Evolutionary conservation across 805 yeast species (phyloP).

Genomic region (Zygoascus tannicola): DNA sequence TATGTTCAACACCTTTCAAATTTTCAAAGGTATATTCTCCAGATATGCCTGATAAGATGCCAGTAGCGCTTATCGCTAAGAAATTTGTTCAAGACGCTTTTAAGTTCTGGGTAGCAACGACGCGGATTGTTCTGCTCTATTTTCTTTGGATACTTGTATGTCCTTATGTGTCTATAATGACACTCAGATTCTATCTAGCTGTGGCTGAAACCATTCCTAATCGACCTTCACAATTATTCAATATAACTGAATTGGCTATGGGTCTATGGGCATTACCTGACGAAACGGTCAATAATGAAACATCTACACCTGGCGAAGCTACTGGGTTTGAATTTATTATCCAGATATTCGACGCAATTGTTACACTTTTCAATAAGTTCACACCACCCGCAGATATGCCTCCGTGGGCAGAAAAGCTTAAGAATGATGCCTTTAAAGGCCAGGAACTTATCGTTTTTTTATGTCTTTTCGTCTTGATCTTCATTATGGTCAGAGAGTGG

Average conservation of each 20-base stretch:
- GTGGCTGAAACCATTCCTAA: conserved; percentile 17
- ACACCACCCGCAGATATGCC: not conserved
- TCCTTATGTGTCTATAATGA: not conserved
- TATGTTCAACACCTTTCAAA: conserved; percentile 68
- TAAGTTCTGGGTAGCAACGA: conserved; percentile 12
- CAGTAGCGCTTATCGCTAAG: conserved; percentile 39
- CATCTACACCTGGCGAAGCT: not conserved
- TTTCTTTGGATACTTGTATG: conserved; percentile 17
- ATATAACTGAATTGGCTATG: not conserved
- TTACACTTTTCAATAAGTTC: not conserved
- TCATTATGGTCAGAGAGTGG: conserved; percentile 34
- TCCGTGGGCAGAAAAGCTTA: conserved; percentile 2
- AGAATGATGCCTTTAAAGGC: conserved; percentile 22
- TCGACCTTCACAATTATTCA: conserved; percentile 1
- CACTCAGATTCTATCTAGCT: conserved; percentile 13
- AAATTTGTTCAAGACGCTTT: conserved; percentile 27
- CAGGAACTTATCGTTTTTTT: conserved; percentile 20
- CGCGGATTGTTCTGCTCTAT: conserved; percentile 14
- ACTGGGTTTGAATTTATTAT: not conserved
- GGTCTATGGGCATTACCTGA: not conserved
- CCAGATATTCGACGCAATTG: not conserved
- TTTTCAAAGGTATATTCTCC: conserved; percentile 58
- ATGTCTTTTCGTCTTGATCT: conserved; percentile 27
- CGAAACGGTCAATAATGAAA: not conserved
- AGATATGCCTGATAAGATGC: conserved; percentile 56